Evolutionary conservation across 768 basidiomycete genomes (phyloP).

Genomic region (Porphyrellus cyaneotinctus): DNA sequence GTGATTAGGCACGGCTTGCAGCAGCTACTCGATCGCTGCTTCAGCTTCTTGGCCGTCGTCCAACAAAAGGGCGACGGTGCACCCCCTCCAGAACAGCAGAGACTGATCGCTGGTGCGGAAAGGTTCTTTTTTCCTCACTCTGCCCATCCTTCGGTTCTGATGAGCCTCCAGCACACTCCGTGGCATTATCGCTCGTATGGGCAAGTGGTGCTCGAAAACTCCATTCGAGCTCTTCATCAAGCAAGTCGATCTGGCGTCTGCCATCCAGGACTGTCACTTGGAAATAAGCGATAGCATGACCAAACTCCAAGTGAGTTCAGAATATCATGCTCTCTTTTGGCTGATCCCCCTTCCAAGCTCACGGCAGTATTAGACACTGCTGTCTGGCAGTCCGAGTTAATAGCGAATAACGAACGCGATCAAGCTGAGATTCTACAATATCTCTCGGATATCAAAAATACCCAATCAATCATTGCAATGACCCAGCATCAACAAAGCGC

Average conservation of each 20-base stretch:
- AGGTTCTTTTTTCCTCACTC: slow-evolving; percentile 19
- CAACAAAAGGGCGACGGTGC: slow-evolving; percentile 31
- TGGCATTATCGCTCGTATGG: slow-evolving; percentile 39
- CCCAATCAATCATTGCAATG: slow-evolving; percentile 34
- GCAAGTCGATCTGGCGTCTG: slow-evolving; percentile 41
- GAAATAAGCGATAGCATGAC: slow-evolving; percentile 44
- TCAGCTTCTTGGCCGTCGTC: slow-evolving; percentile 39
- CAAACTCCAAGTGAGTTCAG: slow-evolving; percentile 41
- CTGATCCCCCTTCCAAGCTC: slow-evolving; percentile 32
- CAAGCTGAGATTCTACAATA: slow-evolving; percentile 40
- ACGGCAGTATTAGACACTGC: slow-evolving; percentile 43
- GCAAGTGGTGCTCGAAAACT: slow-evolving; percentile 40
- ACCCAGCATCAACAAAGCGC: slow-evolving; percentile 32
- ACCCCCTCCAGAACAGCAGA: slow-evolving; percentile 29
- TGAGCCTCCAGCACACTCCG: slow-evolving; percentile 26
- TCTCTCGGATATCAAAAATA: slow-evolving; percentile 42
- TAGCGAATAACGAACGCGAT: slow-evolving; percentile 37
- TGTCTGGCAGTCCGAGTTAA: slow-evolving; percentile 46
- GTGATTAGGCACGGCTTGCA: slow-evolving; percentile 39
- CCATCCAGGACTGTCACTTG: slow-evolving; percentile 44
- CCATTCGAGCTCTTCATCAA: slow-evolving; percentile 42
- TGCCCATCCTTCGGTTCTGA: slow-evolving; percentile 6
- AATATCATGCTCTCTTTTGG: not conserved
- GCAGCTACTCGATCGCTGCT: slow-evolving; percentile 46
- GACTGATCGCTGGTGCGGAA: slow-evolving; percentile 32